Conservation (phyloP, 257 asterid species). For the Scutellaria galericulata region DNA sequence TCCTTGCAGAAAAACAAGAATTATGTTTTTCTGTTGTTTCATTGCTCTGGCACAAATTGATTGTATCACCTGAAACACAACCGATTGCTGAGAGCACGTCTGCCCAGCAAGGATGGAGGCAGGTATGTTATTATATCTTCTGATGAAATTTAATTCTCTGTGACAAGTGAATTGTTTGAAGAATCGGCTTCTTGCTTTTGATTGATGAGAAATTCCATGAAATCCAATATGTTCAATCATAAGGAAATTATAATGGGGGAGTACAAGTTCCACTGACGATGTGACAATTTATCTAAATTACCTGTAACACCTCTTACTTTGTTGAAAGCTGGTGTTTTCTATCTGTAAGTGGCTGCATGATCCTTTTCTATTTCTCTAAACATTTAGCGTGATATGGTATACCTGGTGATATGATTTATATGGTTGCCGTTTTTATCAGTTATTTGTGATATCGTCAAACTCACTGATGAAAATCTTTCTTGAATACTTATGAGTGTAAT, state of each 20-base stretch:
- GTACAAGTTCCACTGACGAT: constrained; percentile 7
- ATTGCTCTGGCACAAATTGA: constrained; percentile 96
- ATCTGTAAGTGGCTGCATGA: neutral
- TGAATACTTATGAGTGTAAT: constrained; percentile 2
- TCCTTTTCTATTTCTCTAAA: neutral
- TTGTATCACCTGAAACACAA: constrained; percentile 90
- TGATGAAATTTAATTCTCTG: constrained; percentile 17
- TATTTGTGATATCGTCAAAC: constrained; percentile 14
- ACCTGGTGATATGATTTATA: constrained; percentile 24
- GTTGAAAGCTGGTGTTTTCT: neutral
- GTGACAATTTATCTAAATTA: neutral
- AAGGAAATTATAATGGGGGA: neutral
- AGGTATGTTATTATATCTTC: constrained; percentile 53
- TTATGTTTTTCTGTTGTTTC: constrained; percentile 95
- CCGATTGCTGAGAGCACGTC: constrained; percentile 97
- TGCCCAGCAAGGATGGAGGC: constrained; percentile 99
- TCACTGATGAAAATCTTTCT: constrained; percentile 24
- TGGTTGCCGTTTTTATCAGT: neutral
- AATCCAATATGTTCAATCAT: neutral
- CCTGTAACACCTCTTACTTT: neutral
- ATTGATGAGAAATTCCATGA: neutral
- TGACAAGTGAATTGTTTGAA: constrained; percentile 2
- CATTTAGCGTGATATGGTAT: neutral
- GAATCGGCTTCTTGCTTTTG: constrained; percentile 12
- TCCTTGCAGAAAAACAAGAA: constrained; percentile 86